Evolutionary conservation across 2,329 filamentous ascomycete genomes (phyloP).

Genomic region (Thielaviopsis populi): DNA sequence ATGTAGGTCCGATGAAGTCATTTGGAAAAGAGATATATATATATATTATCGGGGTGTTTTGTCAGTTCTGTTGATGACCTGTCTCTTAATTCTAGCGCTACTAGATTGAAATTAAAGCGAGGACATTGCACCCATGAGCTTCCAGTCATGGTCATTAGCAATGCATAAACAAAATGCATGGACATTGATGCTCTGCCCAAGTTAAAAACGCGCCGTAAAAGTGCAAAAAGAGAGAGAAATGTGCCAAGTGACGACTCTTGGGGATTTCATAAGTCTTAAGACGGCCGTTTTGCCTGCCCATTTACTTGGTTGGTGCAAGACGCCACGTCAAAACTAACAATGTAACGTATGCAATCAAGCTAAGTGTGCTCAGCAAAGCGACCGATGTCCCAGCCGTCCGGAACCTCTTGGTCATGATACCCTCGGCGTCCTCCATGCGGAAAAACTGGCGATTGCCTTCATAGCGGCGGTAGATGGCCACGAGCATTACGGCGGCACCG

Average conservation of each 20-base stretch:
- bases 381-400: conserved; percentile 51
- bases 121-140: not conserved
- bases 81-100: not conserved
- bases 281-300: too few species aligned
- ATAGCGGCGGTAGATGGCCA: conserved; percentile 71
- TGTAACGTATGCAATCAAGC: conserved; percentile 41
- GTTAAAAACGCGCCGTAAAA: too few species aligned
- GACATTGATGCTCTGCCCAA: too few species aligned
- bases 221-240: too few species aligned
- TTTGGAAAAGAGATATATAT: not conserved
- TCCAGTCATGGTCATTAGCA: not conserved
- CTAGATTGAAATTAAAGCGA: not conserved
- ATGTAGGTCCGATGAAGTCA: too few species aligned
- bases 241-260: too few species aligned
- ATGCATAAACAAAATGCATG: not conserved
- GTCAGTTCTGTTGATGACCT: not conserved
- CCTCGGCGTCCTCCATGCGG: conserved; percentile 28
- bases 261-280: too few species aligned
- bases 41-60: not conserved
- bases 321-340: conserved; percentile 41
- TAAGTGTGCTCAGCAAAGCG: conserved; percentile 40
- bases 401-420: conserved; percentile 35
- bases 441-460: conserved; percentile 95
- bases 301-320: not conserved
- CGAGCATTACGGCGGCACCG: conserved; percentile 67